Evolutionary conservation across 73 alveolate species (phyloP).

Genomic region (Uronychia binucleata): DNA sequence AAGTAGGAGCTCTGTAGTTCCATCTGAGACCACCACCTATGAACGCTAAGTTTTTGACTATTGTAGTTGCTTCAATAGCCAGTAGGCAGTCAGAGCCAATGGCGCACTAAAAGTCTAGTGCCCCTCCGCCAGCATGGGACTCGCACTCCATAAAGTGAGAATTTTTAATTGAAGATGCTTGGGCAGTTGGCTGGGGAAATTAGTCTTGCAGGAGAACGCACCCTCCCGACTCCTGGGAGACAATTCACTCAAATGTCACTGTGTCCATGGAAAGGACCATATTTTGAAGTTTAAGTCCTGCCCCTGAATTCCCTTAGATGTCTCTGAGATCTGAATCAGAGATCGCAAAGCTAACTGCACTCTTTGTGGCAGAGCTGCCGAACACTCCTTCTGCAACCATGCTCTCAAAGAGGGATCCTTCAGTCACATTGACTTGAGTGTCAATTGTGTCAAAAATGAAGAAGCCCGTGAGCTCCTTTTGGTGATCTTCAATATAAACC

Average conservation of each 20-base stretch:
- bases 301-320: background rate
- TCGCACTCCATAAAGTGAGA: background rate
- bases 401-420: no score
- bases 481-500: no score
- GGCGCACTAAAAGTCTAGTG: background rate
- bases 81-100: background rate
- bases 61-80: background rate
- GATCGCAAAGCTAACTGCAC: no score
- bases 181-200: background rate
- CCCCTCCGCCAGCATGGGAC: background rate
- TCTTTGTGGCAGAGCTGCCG: no score
- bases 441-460: no score
- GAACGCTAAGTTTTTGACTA: background rate
- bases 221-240: background rate
- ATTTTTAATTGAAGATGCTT: background rate
- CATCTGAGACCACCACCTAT: conserved; percentile 4
- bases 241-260: background rate
- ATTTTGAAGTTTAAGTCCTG: background rate
- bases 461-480: no score
- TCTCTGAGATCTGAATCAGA: no score
- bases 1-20: background rate
- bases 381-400: no score
- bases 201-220: background rate
- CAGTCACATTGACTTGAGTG: no score
- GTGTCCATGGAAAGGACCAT: background rate